Base-by-base conservation (phyloP, 768 basidiomycete genomes). In the Asterophora parasitica region DNA sequence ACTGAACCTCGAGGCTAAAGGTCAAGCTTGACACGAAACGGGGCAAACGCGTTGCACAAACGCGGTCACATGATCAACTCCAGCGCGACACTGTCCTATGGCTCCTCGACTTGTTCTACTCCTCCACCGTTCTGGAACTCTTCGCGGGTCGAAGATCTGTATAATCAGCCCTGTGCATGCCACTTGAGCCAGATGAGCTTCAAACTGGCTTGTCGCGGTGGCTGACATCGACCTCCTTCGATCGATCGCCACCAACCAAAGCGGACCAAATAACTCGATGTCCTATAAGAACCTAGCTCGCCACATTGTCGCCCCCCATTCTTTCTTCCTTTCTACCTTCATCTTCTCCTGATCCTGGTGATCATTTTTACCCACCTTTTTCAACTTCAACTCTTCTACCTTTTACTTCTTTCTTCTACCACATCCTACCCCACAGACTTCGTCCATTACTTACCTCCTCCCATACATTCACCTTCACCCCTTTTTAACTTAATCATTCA, bases 331-430 rank as follows among this genome's bases (percentile, higher is more conserved):
- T 65, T 65, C 56, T 60, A 61, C 65, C 59, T 61, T 58, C 64
- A 63, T 61, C 65, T 54, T 69, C 51, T 53, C 53, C 61, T 59
- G 79, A 71, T 80, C 81, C 81, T 59, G 78, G 80, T 69, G 81
- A 74, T 81, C 77, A 53, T 48, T 55, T 57, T 50, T 52, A 41
- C 33, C 28, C 48, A 42, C 45, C 32, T 50, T 58, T 54, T 53
- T 51, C 51, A 44, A 32, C 49, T 50, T 52, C 44, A 51, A 26
- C 28, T 42, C 27, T 31, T 52, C 49, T 53, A 39, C 52, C 48
- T 44, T 35, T 50, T 27, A 51, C 46, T n/a, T 31, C n/a, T 23
- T 23, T 23, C 20, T 54, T 59, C 33, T 35, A 46, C 62, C 50
- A 58, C 53, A 55, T 50, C 45, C 57, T 59, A 50, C 39, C 44